These are phyloP conservation scores for Alliaria petiolata DNA, from an alignment of 345 rosid genomes.

Conservation along the genomic window DNA sequence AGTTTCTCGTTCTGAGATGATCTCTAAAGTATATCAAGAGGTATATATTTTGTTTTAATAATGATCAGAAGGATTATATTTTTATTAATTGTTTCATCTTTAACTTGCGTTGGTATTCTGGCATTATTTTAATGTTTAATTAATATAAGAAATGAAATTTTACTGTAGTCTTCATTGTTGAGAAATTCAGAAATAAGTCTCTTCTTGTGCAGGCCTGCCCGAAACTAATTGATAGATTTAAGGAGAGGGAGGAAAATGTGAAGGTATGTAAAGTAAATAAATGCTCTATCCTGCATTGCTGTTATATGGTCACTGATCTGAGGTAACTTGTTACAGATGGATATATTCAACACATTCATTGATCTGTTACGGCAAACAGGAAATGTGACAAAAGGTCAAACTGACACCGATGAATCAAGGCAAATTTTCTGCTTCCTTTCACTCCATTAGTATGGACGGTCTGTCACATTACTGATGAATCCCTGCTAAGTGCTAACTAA, in stretches of 20 bases:
- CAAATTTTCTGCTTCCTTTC: constrained; percentile 26
- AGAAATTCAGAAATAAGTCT: constrained; percentile 3
- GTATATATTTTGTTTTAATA: constrained; percentile 41
- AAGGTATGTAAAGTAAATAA: constrained; percentile 48
- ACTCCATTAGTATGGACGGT: background rate
- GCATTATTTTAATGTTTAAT: background rate
- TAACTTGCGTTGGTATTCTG: background rate
- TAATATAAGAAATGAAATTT: no score
- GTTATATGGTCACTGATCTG: constrained; percentile 19
- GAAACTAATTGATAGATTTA: constrained; percentile 91
- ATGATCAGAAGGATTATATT: no score
- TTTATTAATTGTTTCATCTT: no score
- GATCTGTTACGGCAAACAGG: constrained; percentile 98
- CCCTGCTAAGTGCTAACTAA: constrained; percentile 11
- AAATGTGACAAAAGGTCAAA: constrained; percentile 85
- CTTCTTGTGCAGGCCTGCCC: constrained; percentile 81
- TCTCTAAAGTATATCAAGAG: constrained; percentile 79
- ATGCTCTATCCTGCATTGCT: background rate
- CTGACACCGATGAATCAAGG: constrained; percentile 70
- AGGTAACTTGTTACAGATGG: constrained; percentile 64
- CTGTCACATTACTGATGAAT: constrained; percentile 9
- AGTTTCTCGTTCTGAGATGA: constrained; percentile 94
- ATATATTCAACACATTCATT: constrained; percentile 91
- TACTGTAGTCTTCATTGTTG: background rate
- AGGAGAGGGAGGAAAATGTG: constrained; percentile 98